Evolutionary conservation across 331 rosid species (phyloP).

Genomic region (Telfairia occidentalis): DNA sequence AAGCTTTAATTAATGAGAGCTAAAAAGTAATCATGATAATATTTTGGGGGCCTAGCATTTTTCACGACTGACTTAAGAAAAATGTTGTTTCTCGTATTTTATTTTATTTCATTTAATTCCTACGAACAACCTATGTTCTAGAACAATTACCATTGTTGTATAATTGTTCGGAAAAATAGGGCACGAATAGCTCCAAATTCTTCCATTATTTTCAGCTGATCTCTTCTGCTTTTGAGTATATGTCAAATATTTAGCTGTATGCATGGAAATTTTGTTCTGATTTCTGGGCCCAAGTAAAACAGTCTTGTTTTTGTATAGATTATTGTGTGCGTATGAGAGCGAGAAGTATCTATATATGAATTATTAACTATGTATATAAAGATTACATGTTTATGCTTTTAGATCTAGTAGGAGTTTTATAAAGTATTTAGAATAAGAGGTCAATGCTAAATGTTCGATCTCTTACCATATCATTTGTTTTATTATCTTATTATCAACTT

Average conservation of each 20-base stretch:
- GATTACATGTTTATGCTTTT: too few species aligned
- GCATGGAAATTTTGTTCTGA: not conserved
- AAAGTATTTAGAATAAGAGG: too few species aligned
- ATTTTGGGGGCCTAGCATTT: not conserved
- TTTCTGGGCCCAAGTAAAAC: not conserved
- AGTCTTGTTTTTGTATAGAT: not conserved
- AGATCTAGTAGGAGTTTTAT: too few species aligned
- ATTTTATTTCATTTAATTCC: too few species aligned
- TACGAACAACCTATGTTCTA: not conserved
- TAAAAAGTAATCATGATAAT: not conserved
- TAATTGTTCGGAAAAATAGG: not conserved
- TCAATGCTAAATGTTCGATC: too few species aligned
- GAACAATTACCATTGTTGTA: not conserved
- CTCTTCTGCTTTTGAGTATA: not conserved
- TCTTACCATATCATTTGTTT: too few species aligned
- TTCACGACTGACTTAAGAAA: not conserved
- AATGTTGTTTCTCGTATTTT: too few species aligned
- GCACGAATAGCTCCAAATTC: not conserved
- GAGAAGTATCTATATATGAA: too few species aligned
- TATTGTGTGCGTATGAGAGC: too few species aligned
- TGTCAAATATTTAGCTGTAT: not conserved
- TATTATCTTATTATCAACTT: too few species aligned
- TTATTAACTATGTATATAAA: too few species aligned
- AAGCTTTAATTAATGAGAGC: not conserved
- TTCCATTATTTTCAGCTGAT: not conserved